Conservation (phyloP, 306 rosid genomes). For the Lathyrus oleraceus region DNA sequence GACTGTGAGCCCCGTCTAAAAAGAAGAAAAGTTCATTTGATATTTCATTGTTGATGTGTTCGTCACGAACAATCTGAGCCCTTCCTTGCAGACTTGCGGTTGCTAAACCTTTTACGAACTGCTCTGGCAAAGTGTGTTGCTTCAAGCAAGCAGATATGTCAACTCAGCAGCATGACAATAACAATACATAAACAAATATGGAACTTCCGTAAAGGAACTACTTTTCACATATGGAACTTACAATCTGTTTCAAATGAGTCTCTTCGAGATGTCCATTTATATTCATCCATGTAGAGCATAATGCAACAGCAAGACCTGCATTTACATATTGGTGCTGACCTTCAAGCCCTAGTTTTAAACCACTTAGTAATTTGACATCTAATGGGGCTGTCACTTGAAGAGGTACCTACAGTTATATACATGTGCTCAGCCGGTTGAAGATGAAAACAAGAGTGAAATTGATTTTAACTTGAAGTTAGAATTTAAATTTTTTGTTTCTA, state of each 20-base stretch:
- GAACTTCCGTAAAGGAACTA: conserved; percentile 29
- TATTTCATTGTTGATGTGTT: conserved; percentile 42
- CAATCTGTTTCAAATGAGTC: conserved; percentile 48
- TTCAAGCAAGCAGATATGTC: conserved; percentile 41
- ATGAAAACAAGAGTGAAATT: conserved; percentile 1
- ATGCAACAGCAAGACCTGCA: conserved; percentile 90
- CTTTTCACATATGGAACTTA: conserved; percentile 48
- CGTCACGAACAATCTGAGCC: conserved; percentile 85
- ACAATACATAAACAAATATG: neutral
- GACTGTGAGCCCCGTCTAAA: conserved; percentile 98
- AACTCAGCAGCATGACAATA: conserved; percentile 25
- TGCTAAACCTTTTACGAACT: conserved; percentile 74
- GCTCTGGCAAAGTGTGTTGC: conserved; percentile 71
- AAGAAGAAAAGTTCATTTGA: conserved; percentile 70
- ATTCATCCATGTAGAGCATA: conserved; percentile 87
- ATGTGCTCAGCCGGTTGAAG: conserved; percentile 36
- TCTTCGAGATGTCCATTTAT: conserved; percentile 62
- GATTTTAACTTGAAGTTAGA: neutral
- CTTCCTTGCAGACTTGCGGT: conserved; percentile 89
- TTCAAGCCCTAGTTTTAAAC: conserved; percentile 82
- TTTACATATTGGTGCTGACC: conserved; percentile 93
- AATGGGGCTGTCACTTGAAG: conserved; percentile 67
- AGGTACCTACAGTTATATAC: conserved; percentile 56
- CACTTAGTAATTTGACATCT: conserved; percentile 67
- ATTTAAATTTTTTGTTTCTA: neutral